A percentile compares a stretch with the other conserved stretches of the same genome.
Conservation (phyloP, 495 filamentous ascomycete genomes). For the Astrothelium macrocarpum region DNA sequence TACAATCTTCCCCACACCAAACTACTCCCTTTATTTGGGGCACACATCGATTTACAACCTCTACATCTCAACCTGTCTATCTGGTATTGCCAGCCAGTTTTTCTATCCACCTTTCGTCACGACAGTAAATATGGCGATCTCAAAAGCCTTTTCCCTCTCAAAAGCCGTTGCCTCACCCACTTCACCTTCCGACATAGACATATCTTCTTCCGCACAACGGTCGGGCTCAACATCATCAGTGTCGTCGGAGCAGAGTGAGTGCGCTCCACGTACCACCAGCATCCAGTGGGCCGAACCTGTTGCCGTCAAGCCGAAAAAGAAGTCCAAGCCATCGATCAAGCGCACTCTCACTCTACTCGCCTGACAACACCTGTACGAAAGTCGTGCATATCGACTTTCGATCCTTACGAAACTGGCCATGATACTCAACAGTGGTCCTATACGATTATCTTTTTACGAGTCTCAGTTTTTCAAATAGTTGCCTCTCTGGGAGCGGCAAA, state of each 20-base stretch:
- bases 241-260: background rate
- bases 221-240: background rate
- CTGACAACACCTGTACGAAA: background rate
- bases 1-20: background rate
- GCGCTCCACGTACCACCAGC: background rate
- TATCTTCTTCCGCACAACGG: background rate
- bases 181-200: background rate
- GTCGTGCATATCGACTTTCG: background rate
- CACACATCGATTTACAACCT: background rate
- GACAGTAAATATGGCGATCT: background rate
- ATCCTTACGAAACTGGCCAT: background rate
- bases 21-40: background rate
- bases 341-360: background rate
- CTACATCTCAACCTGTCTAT: background rate
- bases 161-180: background rate
- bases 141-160: background rate
- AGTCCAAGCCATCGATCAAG: constrained; percentile 2
- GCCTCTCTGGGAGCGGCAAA: background rate
- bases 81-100: background rate
- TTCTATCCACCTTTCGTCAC: background rate
- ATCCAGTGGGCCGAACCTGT: constrained; percentile 2
- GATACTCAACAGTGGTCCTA: background rate
- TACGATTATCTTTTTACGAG: background rate
- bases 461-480: background rate
- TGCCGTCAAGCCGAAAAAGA: constrained; percentile 4